Percentiles rank a stretch among this genome's conserved stretches.
These are phyloP conservation scores for Jamesozyma hellenica DNA, from an alignment of 805 yeast species.

Conservation along the genomic window DNA sequence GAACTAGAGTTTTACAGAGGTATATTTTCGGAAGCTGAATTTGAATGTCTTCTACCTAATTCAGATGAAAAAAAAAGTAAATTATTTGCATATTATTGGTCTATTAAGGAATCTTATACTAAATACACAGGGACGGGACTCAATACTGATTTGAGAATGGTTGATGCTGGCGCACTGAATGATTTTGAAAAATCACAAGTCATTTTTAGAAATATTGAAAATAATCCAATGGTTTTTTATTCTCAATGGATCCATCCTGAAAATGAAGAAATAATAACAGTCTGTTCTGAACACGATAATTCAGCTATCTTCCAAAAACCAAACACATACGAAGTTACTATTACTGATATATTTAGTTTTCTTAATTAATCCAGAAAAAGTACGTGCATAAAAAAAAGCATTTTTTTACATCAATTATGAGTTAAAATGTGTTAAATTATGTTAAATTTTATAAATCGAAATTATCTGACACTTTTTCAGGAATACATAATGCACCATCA, in stretches of 20 bases:
- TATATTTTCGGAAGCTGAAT: slow-evolving; percentile 35
- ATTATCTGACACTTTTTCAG: slow-evolving; percentile 6
- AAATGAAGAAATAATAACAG: slow-evolving; percentile 10
- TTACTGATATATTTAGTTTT: neutral
- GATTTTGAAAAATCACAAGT: neutral
- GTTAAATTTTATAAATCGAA: slow-evolving; percentile 2
- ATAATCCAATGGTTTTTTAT: slow-evolving; percentile 9
- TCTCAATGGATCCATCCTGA: slow-evolving; percentile 17
- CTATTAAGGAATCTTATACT: slow-evolving; percentile 67
- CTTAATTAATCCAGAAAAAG: no score
- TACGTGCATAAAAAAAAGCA: no score
- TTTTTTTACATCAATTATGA: no score
- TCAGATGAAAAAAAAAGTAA: slow-evolving; percentile 14
- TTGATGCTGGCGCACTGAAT: slow-evolving; percentile 22
- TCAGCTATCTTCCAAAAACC: neutral
- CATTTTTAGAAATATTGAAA: slow-evolving; percentile 6
- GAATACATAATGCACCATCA: slow-evolving; percentile 25
- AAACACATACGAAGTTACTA: neutral
- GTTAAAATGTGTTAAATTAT: no score
- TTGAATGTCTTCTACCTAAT: slow-evolving; percentile 20
- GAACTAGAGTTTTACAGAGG: slow-evolving; percentile 32
- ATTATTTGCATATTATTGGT: slow-evolving; percentile 57
- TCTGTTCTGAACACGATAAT: slow-evolving; percentile 1
- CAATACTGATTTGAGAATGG: slow-evolving; percentile 25
- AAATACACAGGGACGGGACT: slow-evolving; percentile 59